These are phyloP conservation scores for Hibiscus tridactylites DNA, from an alignment of 345 rosid species.

Conservation along the genomic window DNA sequence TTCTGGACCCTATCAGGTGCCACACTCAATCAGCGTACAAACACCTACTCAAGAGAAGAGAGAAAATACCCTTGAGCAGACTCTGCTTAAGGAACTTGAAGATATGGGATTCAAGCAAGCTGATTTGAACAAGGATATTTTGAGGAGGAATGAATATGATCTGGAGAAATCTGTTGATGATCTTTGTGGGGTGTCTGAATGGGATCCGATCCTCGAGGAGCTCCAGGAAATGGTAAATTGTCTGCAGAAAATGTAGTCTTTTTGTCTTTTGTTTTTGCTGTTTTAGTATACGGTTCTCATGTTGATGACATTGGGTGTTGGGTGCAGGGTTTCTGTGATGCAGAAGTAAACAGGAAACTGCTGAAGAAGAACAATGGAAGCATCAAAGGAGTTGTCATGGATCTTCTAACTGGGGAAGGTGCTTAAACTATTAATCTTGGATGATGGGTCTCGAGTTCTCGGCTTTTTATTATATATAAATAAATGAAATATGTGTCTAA, in stretches of 20 bases:
- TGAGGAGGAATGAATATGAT: constrained; percentile 67
- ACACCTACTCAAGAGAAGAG: constrained; percentile 3
- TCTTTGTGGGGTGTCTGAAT: constrained; percentile 70
- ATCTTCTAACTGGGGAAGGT: constrained; percentile 69
- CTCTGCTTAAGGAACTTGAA: constrained; percentile 78
- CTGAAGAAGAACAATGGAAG: constrained; percentile 95
- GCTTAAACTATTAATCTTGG: constrained; percentile 20
- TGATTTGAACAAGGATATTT: constrained; percentile 78
- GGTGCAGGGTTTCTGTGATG: constrained; percentile 71
- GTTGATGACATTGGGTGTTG: constrained; percentile 11
- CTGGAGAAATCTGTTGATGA: constrained; percentile 72
- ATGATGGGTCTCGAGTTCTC: not conserved
- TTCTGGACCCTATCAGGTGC: constrained; percentile 9
- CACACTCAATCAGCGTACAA: not conserved
- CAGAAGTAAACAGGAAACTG: constrained; percentile 69
- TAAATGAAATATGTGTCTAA: not conserved
- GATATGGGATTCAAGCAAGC: constrained; percentile 94
- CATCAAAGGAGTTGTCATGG: constrained; percentile 87
- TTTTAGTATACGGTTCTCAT: not conserved
- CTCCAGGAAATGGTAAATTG: constrained; percentile 75
- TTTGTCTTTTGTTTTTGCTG: not conserved
- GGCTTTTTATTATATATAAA: constrained; percentile 4
- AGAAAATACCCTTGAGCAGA: constrained; percentile 24
- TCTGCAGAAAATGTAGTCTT: not conserved
- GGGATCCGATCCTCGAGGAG: constrained; percentile 92